Percentiles rank a stretch among this genome's conserved stretches.
Conservation (phyloP, 805 yeast genomes). For the Ogataea pilisensis region DNA sequence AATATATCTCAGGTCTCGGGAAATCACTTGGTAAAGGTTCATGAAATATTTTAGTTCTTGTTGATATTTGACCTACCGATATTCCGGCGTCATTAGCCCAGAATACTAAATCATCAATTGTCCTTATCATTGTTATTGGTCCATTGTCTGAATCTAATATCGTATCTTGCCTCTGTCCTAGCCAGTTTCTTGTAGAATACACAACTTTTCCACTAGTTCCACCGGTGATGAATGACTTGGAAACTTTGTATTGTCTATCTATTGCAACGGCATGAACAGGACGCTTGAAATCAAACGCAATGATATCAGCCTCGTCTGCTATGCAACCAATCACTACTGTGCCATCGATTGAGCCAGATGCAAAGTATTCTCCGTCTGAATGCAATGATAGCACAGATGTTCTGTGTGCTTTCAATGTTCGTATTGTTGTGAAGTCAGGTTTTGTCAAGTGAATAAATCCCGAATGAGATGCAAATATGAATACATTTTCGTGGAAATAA, state of each 20-base stretch:
- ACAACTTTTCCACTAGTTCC: constrained; percentile 85
- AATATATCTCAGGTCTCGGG: constrained; percentile 71
- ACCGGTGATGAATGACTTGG: constrained; percentile 74
- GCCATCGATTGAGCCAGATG: constrained; percentile 93
- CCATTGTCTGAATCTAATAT: constrained; percentile 57
- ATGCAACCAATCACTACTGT: constrained; percentile 80
- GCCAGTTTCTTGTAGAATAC: constrained; percentile 77
- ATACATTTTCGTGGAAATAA: constrained; percentile 51
- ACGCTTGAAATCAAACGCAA: constrained; percentile 76
- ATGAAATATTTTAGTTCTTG: constrained; percentile 44
- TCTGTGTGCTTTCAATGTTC: constrained; percentile 79
- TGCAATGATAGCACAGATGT: constrained; percentile 76
- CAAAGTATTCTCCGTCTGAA: constrained; percentile 70
- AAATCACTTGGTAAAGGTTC: constrained; percentile 53
- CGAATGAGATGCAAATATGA: constrained; percentile 85
- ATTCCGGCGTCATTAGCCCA: constrained; percentile 89
- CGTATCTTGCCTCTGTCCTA: constrained; percentile 74
- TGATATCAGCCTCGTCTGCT: constrained; percentile 54
- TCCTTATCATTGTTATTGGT: constrained; percentile 64
- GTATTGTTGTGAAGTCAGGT: constrained; percentile 53
- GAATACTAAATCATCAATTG: constrained; percentile 60
- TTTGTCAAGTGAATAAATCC: constrained; percentile 71
- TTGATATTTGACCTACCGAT: constrained; percentile 54
- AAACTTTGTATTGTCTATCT: constrained; percentile 60
- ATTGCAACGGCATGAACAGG: constrained; percentile 86